Conservation (phyloP, 2,329 filamentous ascomycete species). For the Cephalotrichum gorgonifer region DNA sequence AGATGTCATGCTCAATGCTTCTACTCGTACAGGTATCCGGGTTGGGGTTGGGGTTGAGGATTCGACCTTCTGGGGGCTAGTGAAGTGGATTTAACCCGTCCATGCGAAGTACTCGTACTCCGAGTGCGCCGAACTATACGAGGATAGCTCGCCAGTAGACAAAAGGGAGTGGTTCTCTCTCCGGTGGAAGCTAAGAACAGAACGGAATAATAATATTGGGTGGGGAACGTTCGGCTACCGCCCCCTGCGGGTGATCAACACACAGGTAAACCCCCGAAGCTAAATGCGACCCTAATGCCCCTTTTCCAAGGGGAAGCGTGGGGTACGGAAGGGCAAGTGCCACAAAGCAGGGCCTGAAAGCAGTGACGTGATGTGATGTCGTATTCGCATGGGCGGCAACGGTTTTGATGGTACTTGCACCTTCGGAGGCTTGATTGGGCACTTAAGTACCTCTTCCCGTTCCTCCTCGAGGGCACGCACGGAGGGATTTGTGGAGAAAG, state of each 20-base stretch:
- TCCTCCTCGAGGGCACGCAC: too few relatives aligned
- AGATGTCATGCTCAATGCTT: too few relatives aligned
- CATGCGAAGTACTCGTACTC: too few relatives aligned
- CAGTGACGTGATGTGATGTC: background rate
- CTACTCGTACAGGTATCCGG: too few relatives aligned
- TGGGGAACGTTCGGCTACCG: background rate
- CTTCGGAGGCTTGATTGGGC: background rate
- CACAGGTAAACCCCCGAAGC: background rate
- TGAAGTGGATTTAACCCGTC: too few relatives aligned
- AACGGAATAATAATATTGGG: background rate
- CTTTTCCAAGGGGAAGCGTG: background rate
- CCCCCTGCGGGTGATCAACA: background rate
- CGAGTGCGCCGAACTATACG: too few relatives aligned
- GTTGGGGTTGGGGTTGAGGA: too few relatives aligned
- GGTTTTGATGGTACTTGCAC: background rate
- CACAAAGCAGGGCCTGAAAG: background rate
- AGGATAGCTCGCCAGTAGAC: background rate
- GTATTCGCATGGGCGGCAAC: background rate
- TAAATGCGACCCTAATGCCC: background rate
- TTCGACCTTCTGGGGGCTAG: too few relatives aligned
- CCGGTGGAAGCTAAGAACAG: too few relatives aligned
- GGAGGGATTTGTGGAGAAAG: too few relatives aligned
- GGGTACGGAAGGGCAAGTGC: background rate
- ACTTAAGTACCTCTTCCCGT: background rate
- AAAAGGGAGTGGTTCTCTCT: too few relatives aligned